A percentile compares a stretch with the other conserved stretches of the same genome.
Conservation (phyloP, 371 early-diverging fungal genomes). For the Umbelopsis sp. region DNA sequence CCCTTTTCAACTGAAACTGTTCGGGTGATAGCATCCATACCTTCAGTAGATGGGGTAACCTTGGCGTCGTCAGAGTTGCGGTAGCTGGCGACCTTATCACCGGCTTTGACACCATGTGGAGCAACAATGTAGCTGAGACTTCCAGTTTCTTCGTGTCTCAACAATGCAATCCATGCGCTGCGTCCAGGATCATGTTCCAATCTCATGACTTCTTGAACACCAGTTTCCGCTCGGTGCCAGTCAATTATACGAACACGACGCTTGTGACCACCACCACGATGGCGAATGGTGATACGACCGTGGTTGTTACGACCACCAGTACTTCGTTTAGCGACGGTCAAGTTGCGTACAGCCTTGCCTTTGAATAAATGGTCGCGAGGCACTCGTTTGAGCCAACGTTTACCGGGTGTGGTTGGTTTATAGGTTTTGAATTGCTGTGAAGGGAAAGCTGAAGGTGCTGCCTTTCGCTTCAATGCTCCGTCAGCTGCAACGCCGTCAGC, state of each 20-base stretch:
- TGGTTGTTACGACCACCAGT: constrained; percentile 91
- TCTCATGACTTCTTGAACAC: constrained; percentile 83
- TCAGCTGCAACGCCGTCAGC: constrained; percentile 6
- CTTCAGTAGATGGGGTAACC: constrained; percentile 14
- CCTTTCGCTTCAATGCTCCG: neutral
- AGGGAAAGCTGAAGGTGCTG: constrained; percentile 32
- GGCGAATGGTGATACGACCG: constrained; percentile 91
- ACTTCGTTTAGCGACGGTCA: constrained; percentile 84
- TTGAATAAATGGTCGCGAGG: constrained; percentile 91
- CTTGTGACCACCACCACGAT: constrained; percentile 95
- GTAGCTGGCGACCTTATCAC: constrained; percentile 56
- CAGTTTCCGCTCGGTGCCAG: constrained; percentile 78
- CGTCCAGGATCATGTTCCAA: constrained; percentile 96
- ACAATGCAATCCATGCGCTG: constrained; percentile 89
- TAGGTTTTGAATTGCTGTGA: constrained; percentile 84
- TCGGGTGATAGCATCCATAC: constrained; percentile 53
- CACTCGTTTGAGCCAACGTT: constrained; percentile 85
- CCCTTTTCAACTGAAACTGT: constrained; percentile 80
- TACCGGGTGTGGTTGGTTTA: constrained; percentile 90
- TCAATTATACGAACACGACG: constrained; percentile 88
- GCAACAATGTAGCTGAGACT: constrained; percentile 87
- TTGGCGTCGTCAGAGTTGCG: constrained; percentile 23
- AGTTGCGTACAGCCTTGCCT: constrained; percentile 81
- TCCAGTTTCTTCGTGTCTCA: constrained; percentile 77
- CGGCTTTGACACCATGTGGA: constrained; percentile 76